Evolutionary conservation across 768 basidiomycete genomes (phyloP).

Genomic region (Udeniomyces megalosporus): DNA sequence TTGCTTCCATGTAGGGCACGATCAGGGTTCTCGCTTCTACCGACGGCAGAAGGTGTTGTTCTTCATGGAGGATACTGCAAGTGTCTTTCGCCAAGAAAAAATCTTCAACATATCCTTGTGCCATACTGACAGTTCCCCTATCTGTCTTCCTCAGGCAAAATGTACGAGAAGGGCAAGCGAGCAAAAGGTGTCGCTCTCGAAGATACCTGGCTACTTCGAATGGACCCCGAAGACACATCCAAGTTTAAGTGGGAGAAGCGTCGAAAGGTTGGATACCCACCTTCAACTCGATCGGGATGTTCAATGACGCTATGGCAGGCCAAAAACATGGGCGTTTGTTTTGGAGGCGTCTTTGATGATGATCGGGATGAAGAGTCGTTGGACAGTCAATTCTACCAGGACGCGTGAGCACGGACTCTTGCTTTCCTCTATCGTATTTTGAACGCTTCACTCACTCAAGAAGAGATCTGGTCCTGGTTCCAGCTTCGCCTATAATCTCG

Average conservation of each 20-base stretch:
- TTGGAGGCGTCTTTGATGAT: constrained; percentile 78
- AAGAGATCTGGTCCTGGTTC: too few species aligned
- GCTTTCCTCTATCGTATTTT: too few species aligned
- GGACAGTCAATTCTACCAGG: constrained; percentile 74
- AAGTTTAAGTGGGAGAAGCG: constrained; percentile 70
- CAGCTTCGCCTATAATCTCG: too few species aligned
- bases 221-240: constrained; percentile 34
- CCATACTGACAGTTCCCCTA: too few species aligned
- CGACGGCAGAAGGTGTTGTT: constrained; percentile 59
- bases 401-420: constrained; percentile 43
- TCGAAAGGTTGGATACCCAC: constrained; percentile 59
- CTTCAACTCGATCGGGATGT: constrained; percentile 57
- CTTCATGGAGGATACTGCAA: constrained; percentile 87
- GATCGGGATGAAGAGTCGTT: constrained; percentile 69
- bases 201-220: constrained; percentile 74
- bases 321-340: constrained; percentile 56
- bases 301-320: constrained; percentile 69
- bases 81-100: too few species aligned
- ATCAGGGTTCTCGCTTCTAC: constrained; percentile 63
- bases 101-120: too few species aligned
- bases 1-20: constrained; percentile 21
- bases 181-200: constrained; percentile 74
- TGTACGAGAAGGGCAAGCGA: constrained; percentile 69
- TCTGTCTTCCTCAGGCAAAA: too few species aligned
- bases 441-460: too few species aligned